Conservation (phyloP, 2,329 filamentous ascomycete species). For the Hypomyces rosellus region DNA sequence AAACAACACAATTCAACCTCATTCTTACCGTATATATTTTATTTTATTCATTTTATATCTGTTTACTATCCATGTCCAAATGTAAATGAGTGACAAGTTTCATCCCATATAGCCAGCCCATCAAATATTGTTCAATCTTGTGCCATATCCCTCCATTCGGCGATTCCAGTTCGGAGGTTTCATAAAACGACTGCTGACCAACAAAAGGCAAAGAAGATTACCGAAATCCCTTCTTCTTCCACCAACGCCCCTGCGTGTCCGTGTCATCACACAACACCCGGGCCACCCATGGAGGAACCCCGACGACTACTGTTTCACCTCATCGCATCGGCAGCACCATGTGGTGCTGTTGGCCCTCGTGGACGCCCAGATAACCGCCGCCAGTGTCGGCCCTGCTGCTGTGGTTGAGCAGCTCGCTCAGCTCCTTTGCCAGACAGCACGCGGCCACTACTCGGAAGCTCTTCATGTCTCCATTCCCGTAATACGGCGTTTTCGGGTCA, state of each 20-base stretch:
- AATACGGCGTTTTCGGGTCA: constrained; percentile 1
- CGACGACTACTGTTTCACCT: constrained; percentile 1
- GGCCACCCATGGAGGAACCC: not conserved
- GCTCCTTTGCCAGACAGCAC: constrained; percentile 27
- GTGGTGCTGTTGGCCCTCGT: not conserved
- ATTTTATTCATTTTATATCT: too few species aligned
- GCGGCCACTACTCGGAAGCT: constrained; percentile 35
- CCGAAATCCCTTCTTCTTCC: too few species aligned
- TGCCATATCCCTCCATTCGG: too few species aligned
- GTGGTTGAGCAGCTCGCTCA: constrained; percentile 15
- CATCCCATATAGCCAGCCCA: too few species aligned
- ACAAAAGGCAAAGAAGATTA: too few species aligned
- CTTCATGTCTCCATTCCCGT: constrained; percentile 18
- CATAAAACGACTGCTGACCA: too few species aligned
- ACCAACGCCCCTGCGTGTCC: not conserved
- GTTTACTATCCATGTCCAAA: too few species aligned
- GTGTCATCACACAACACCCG: not conserved
- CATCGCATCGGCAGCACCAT: constrained; percentile 7
- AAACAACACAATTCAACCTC: too few species aligned
- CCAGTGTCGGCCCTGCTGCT: constrained; percentile 10
- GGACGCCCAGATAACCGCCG: constrained; percentile 21
- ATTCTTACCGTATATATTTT: too few species aligned
- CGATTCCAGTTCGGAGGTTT: too few species aligned
- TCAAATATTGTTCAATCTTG: too few species aligned
- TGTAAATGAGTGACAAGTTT: too few species aligned